phyloP scores from a whole-genome alignment of 106 monocot genomes.

The Allium sativum region DNA sequence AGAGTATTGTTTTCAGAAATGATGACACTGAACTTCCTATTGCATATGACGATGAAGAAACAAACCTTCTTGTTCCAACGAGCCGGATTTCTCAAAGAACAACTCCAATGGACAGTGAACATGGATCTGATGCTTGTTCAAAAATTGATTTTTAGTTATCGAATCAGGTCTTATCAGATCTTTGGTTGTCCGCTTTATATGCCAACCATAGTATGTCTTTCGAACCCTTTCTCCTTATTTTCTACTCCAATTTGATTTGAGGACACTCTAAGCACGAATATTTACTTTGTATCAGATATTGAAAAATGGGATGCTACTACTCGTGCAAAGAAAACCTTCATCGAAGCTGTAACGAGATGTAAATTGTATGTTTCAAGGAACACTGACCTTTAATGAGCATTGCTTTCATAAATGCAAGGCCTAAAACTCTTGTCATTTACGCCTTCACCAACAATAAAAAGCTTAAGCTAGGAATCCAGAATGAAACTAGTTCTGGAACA shows the following conservation, averaged over 20 bases:
- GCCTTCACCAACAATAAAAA: constrained; percentile 59
- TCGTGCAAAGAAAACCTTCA: no score
- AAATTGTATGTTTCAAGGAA: no score
- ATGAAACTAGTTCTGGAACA: constrained; percentile 73
- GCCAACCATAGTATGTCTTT: no score
- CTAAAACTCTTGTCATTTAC: constrained; percentile 79
- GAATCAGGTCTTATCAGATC: no score
- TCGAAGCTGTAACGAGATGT: no score
- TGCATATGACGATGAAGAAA: constrained; percentile 43
- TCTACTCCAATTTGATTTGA: no score
- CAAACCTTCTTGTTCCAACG: constrained; percentile 46
- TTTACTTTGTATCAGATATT: no score
- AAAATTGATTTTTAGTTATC: constrained; percentile 9
- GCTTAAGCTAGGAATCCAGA: constrained; percentile 30
- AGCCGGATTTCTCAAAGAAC: constrained; percentile 41
- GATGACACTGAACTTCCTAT: constrained; percentile 10
- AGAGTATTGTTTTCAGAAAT: constrained; percentile 41
- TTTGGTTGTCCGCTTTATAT: no score
- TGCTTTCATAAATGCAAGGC: constrained; percentile 43
- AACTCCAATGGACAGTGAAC: constrained; percentile 32
- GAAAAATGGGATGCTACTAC: no score
- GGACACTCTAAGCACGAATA: no score
- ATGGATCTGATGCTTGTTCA: constrained; percentile 23
- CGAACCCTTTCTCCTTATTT: no score
- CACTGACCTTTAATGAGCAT: no score